Evolutionary conservation across 2,329 filamentous ascomycete genomes (phyloP), one percentile per base, ranked within the genome.

Genomic region (Colletotrichum lindemuthianum): DNA sequence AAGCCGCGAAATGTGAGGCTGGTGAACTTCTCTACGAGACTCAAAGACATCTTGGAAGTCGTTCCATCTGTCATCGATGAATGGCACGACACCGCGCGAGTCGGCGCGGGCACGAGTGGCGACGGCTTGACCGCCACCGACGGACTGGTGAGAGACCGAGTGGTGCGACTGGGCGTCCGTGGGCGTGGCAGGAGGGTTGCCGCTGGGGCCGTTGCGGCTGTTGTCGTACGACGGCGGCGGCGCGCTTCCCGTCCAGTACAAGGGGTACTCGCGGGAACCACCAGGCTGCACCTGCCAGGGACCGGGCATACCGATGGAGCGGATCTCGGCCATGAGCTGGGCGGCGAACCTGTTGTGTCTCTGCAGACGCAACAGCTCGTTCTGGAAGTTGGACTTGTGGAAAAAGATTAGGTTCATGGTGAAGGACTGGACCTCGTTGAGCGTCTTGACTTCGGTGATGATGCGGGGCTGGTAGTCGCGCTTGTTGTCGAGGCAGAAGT

Each of bases 371-470:
- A 97, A 84, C 48, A 96, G 83, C 75, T 98, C 95, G 74, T 97
- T 97, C 75, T 98, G 95, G 87, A 92, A 97, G 76, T 95, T 97
- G 64, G 91, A 93, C 77, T 97, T 97, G 85, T 97, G 97, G 82
- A 97, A 97, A 82, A 97, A 97, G 72, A 97, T 90, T 60, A 98
- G 88, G 77, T 97, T 97, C 72, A 97, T 85, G 4, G 89, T 93
- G 72, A 97, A 90, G 6, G 90, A 92, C 74, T 95, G 92, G 40
- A 93, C 92, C 71, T 97, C 90, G 32, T 90, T 88, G 55, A 98
- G 89, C 8, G 88, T 88, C 32, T 87, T 88, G 70, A 98, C 82
- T 77, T 97, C 93, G 0, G 92, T 96, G 41, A 97, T 86, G 61
- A 97, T 93, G 69, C 94, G 95, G 67, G 85, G 83, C 70, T 95